Base-by-base conservation (phyloP, 176 grass and related monocot genomes). In the Ensete ventricosum region DNA sequence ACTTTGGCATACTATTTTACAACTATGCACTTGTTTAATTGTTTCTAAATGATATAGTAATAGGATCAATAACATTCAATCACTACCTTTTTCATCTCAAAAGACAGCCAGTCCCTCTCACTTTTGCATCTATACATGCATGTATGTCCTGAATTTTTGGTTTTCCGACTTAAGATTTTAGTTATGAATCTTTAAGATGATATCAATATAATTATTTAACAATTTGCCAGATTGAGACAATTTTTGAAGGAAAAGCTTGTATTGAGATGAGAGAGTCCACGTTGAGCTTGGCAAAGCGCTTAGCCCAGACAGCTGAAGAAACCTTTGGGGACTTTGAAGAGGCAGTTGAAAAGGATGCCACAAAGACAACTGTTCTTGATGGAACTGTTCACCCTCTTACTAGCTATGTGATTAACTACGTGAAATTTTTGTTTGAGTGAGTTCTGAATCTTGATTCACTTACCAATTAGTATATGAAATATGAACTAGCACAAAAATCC, bases 341-440 rank as follows among this genome's bases (percentile, higher is more conserved):
- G 73, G 88, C 90, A 29, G 95, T 99, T 5, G 95, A 99, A 77
- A 99, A 94, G 81, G 95, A 99, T 67, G 90, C 86, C 71, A 87
- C 95, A 34, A 94, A 94, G 74, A 94, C 85, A 75, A 99, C 86
- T 64, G 88, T 91, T 75, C 71, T 79, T 59, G 95, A 99, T 91
- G 95, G 95, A 79, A 99, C 95, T 55, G 95, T 99, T 14, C 95
- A 99, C 60, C 95, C 95, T 80, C 82, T 99, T 76, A 99, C 88
- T 0, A 94, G 86, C 86, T 99, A 99, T 14, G 95, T 99, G 43
- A 94, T 99, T 81, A 99, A 94, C 65, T 91, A 91, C 57, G 90
- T 99, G 77, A 99, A 99, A 60, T 89, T 99, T 67, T 82, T 99
- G 23, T 99, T 99, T 8, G 88, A 99, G 95, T 99, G 87, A 87